A percentile compares a stretch with the other conserved stretches of the same genome.
Evolutionary conservation across 164 flowering plant genomes (phyloP).

Genomic region (Vitis amurensis): DNA sequence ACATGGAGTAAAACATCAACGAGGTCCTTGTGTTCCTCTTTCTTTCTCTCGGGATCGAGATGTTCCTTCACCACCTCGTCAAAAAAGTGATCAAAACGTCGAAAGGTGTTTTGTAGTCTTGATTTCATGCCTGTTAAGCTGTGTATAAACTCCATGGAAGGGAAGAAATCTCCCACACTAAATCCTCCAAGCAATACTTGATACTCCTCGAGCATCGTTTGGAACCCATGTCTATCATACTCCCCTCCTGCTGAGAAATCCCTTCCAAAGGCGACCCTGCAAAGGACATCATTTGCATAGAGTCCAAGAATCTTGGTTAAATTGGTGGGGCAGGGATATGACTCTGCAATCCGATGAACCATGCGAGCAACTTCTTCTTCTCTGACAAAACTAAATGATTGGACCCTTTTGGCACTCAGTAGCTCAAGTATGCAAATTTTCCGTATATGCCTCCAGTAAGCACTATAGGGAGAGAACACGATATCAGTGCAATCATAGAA

Average conservation of each 20-base stretch:
- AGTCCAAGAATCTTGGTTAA: conserved; percentile 34
- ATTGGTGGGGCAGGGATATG: conserved; percentile 22
- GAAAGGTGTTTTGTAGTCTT: conserved; percentile 29
- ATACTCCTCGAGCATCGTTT: conserved; percentile 49
- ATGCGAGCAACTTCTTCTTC: conserved; percentile 51
- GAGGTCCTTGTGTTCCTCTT: conserved; percentile 41
- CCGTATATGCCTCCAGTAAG: conserved; percentile 56
- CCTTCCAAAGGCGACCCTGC: conserved; percentile 48
- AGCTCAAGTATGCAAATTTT: conserved; percentile 54
- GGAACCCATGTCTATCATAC: conserved; percentile 42
- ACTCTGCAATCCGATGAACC: conserved; percentile 28
- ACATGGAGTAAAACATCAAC: conserved; percentile 53
- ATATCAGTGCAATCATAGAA: conserved; percentile 47
- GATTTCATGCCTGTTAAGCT: conserved; percentile 43
- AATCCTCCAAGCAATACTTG: conserved; percentile 58
- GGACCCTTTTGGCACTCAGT: conserved; percentile 44
- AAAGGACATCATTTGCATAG: conserved; percentile 42
- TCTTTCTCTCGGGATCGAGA: conserved; percentile 11
- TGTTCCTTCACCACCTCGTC: conserved; percentile 50
- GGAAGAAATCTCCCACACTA: conserved; percentile 59
- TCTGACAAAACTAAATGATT: conserved; percentile 39
- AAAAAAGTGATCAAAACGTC: conserved; percentile 41
- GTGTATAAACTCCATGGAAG: conserved; percentile 46
- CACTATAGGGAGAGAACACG: conserved; percentile 49
- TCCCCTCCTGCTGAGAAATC: conserved; percentile 46